Evolutionary conservation across 2,329 filamentous ascomycete species (phyloP).

Genomic region (Ascochyta clinopodiicola): DNA sequence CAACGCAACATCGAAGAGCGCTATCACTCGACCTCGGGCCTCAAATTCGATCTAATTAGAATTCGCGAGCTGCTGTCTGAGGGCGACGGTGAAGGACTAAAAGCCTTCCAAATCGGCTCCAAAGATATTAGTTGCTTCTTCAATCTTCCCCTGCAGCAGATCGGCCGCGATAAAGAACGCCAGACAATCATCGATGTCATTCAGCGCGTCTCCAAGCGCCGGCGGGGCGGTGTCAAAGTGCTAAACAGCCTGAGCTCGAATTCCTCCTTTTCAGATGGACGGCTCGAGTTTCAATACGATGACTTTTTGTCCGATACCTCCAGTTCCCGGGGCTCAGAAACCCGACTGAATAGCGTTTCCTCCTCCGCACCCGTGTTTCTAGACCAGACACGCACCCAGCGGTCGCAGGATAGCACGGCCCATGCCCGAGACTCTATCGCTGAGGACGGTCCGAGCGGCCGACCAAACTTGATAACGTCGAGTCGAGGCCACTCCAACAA

Average conservation of each 20-base stretch:
- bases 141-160: slow-evolving; percentile 79
- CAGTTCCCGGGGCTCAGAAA: slow-evolving; percentile 62
- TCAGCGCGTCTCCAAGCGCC: slow-evolving; percentile 74
- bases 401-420: slow-evolving; percentile 38
- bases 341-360: slow-evolving; percentile 46
- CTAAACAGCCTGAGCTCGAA: slow-evolving; percentile 60
- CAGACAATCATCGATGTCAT: slow-evolving; percentile 73
- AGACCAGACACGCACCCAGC: slow-evolving; percentile 35
- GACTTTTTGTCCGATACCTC: slow-evolving; percentile 59
- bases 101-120: slow-evolving; percentile 77
- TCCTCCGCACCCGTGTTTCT: slow-evolving; percentile 32
- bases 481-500: slow-evolving; percentile 37
- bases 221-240: slow-evolving; percentile 54
- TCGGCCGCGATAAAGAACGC: slow-evolving; percentile 78
- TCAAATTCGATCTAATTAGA: slow-evolving; percentile 79
- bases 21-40: slow-evolving; percentile 86
- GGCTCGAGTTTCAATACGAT: slow-evolving; percentile 57
- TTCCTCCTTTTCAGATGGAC: slow-evolving; percentile 60
- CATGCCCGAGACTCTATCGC: slow-evolving; percentile 33
- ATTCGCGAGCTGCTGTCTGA: slow-evolving; percentile 77
- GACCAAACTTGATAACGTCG: slow-evolving; percentile 27
- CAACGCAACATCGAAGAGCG: slow-evolving; percentile 85
- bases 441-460: slow-evolving; percentile 31
- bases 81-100: slow-evolving; percentile 74
- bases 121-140: slow-evolving; percentile 93